phyloP scores from a whole-genome alignment of 1,284 basidiomycete genomes.

The Ustilago xerochloae region DNA sequence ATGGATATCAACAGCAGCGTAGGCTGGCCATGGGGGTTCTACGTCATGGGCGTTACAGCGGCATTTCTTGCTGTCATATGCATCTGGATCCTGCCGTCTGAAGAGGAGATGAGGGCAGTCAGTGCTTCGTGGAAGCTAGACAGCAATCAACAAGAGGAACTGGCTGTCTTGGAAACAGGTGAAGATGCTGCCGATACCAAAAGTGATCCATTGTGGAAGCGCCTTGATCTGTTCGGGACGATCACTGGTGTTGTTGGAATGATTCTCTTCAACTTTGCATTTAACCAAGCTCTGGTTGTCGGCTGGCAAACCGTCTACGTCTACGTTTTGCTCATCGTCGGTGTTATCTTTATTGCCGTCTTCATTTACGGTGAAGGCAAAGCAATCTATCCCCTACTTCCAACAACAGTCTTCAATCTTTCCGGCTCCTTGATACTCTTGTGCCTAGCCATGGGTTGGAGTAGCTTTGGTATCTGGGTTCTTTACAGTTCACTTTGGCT shows the following conservation, averaged over 20 bases:
- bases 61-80: conserved; percentile 27
- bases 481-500: conserved; percentile 39
- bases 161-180: no score
- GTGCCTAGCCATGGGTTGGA: conserved; percentile 49
- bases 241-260: conserved; percentile 48
- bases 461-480: conserved; percentile 50
- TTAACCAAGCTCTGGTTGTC: conserved; percentile 54
- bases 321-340: conserved; percentile 54
- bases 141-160: neutral
- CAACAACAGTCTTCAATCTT: conserved; percentile 40
- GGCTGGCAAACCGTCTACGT: conserved; percentile 56
- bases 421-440: conserved; percentile 29
- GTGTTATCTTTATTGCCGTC: conserved; percentile 33
- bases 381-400: conserved; percentile 45
- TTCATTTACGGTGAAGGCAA: conserved; percentile 42
- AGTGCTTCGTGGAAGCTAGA: conserved; percentile 27
- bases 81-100: conserved; percentile 38
- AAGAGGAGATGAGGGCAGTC: conserved; percentile 33
- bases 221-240: conserved; percentile 47
- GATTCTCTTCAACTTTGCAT: conserved; percentile 56
- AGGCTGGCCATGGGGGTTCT: conserved; percentile 56
- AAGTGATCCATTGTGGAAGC: conserved; percentile 16
- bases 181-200: neutral
- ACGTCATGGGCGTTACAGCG: conserved; percentile 43
- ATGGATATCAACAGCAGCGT: conserved; percentile 19